Conservation (phyloP, 768 basidiomycete species). For the Leccinum variicolor region DNA sequence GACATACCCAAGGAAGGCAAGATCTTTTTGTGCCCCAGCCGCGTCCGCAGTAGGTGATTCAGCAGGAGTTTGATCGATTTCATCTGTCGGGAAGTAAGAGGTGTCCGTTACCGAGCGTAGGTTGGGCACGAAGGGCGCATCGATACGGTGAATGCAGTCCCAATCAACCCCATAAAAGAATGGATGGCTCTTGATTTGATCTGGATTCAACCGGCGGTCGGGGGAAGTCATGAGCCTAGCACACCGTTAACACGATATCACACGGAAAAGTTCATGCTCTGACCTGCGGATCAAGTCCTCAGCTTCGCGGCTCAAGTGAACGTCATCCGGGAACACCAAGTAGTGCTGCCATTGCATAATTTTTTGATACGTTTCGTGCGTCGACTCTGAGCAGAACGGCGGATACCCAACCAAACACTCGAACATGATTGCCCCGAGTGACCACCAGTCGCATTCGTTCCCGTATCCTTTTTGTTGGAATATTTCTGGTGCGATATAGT, state of each 20-base stretch:
- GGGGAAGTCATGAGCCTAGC: slow-evolving; percentile 78
- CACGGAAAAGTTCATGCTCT: slow-evolving; percentile 10
- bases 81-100: slow-evolving; percentile 97
- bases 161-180: slow-evolving; percentile 98
- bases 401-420: slow-evolving; percentile 97
- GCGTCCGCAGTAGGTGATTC: slow-evolving; percentile 38
- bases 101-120: slow-evolving; percentile 92
- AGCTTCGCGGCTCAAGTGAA: slow-evolving; percentile 86
- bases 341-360: slow-evolving; percentile 92
- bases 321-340: slow-evolving; percentile 89
- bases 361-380: slow-evolving; percentile 97
- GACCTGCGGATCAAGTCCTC: slow-evolving; percentile 87
- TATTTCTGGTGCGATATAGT: slow-evolving; percentile 96
- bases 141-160: slow-evolving; percentile 81
- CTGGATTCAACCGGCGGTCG: slow-evolving; percentile 73
- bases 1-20: slow-evolving; percentile 64
- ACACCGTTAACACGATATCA: slow-evolving; percentile 4
- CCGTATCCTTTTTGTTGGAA: slow-evolving; percentile 97
- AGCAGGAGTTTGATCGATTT: slow-evolving; percentile 73
- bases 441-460: slow-evolving; percentile 99
- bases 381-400: slow-evolving; percentile 93
- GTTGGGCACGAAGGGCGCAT: slow-evolving; percentile 95
- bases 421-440: slow-evolving; percentile 97
- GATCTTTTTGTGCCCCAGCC: slow-evolving; percentile 48
- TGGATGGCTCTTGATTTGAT: slow-evolving; percentile 86